phyloP scores from a whole-genome alignment of 2,329 filamentous ascomycete genomes.

The Zymoseptoria tritici region DNA sequence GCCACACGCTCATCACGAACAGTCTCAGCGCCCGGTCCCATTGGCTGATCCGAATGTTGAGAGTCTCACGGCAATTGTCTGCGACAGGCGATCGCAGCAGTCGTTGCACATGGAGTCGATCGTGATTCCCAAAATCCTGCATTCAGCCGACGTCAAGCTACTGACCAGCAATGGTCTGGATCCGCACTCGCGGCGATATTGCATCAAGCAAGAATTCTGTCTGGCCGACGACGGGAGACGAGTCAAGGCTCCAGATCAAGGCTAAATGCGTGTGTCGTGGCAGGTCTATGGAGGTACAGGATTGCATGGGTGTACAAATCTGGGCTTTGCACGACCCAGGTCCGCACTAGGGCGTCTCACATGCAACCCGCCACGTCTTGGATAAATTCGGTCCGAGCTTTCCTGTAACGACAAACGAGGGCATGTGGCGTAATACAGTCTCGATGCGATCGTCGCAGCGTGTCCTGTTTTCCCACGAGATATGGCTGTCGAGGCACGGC shows the following conservation, averaged over 20 bases:
- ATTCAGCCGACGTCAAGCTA: neutral
- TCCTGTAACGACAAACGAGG: neutral
- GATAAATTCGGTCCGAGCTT: neutral
- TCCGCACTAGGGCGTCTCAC: neutral
- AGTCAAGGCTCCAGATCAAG: too few relatives aligned
- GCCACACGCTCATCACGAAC: neutral
- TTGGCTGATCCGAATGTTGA: neutral
- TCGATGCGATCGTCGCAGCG: neutral
- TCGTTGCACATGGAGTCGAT: neutral
- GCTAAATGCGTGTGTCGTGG: neutral
- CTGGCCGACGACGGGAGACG: too few relatives aligned
- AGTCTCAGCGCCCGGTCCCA: neutral
- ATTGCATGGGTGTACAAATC: neutral
- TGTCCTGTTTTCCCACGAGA: too few relatives aligned
- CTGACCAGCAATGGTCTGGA: too few relatives aligned
- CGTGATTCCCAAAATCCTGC: neutral
- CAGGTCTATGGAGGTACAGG: neutral
- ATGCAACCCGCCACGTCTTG: neutral
- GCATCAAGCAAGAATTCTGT: too few relatives aligned
- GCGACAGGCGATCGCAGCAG: neutral
- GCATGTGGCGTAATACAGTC: neutral
- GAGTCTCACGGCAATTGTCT: neutral
- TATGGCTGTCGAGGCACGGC: neutral
- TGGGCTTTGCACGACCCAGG: neutral
- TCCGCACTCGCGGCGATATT: too few relatives aligned